Evolutionary conservation across 1,284 basidiomycete genomes (phyloP), one percentile per base, ranked within the genome.

Genomic region (Apiotrichum veenhuisii): DNA sequence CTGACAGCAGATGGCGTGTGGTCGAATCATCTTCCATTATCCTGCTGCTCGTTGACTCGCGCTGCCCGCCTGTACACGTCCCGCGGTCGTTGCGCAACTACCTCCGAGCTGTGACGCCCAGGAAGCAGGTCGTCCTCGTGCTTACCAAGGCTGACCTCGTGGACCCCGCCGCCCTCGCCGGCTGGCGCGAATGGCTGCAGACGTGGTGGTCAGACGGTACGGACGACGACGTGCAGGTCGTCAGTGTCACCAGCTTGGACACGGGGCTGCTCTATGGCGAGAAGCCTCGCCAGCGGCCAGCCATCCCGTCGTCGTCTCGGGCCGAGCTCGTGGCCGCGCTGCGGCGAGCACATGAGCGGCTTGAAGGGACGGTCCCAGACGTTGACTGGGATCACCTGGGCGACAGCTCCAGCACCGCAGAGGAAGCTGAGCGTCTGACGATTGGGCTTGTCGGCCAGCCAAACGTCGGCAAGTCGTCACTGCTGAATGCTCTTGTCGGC

Each of bases 391-490:
- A 84, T 18, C 41, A 20, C 20, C 22, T 20, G 11, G 20, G 8
- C 20, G 48, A 37, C 5, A 46, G 45, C 7, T 26, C 49, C 37
- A 63, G 64, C 41, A 56, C 38, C 27, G 54, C 61, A 10, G 63
- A 48, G 43, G 73, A 64, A 11, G 67, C 52, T 17, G 52, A 86
- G 33, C 84, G 83, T 59, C 72, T 94, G 43, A 93, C 89, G 0
- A 80, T 95, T 52, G 91, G 91, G 0, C 73, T 94, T 36, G 88
- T 94, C 62, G 91, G 91, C 83, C 91, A 94, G 69, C 92, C 92
- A 8, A 95, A 95, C 69, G 91, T 94, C 30, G 92, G 92, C 20
- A 97, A 96, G 72, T 91, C 88, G 0, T 91, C 88, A 0, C 77
- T 96, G 2, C 76, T 97, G 42, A 97, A 97, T 70, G 92, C 92